Conservation (phyloP, 2,329 filamentous ascomycete genomes). For the Cladosporium sp. region DNA sequence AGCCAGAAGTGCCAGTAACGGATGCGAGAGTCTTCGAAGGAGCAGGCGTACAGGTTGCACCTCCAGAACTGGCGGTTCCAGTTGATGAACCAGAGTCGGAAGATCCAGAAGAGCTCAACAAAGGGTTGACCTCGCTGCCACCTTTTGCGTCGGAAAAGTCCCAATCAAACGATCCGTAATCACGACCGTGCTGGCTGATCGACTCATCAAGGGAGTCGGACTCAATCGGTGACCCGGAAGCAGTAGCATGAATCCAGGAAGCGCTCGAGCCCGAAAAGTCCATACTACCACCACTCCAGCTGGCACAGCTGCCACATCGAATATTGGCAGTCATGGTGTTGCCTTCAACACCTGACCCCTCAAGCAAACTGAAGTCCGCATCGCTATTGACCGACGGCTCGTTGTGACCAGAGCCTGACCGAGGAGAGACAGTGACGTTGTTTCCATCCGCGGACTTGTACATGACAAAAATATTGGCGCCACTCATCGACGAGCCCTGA, state of each 20-base stretch:
- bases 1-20: constrained; percentile 15
- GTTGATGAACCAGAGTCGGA: constrained; percentile 5
- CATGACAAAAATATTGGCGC: constrained; percentile 55
- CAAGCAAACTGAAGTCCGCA: constrained; percentile 46
- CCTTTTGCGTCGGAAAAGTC: constrained; percentile 47
- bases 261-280: constrained; percentile 41
- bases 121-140: constrained; percentile 43
- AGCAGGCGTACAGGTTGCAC: constrained; percentile 3
- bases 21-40: constrained; percentile 14
- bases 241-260: constrained; percentile 49
- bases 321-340: constrained; percentile 54
- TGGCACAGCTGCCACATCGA: constrained; percentile 49
- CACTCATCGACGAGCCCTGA: constrained; percentile 51
- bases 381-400: constrained; percentile 40
- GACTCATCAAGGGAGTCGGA: constrained; percentile 40
- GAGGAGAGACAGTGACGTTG: constrained; percentile 55
- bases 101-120: constrained; percentile 24
- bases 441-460: constrained; percentile 49
- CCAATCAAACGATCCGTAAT: constrained; percentile 38
- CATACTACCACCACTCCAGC: constrained; percentile 50
- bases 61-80: not conserved
- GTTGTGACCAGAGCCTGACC: constrained; percentile 41
- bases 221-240: constrained; percentile 43
- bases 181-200: constrained; percentile 43
- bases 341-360: constrained; percentile 49